Base-by-base conservation (phyloP, 345 rosid species). In the Citrus mangshanensis region DNA sequence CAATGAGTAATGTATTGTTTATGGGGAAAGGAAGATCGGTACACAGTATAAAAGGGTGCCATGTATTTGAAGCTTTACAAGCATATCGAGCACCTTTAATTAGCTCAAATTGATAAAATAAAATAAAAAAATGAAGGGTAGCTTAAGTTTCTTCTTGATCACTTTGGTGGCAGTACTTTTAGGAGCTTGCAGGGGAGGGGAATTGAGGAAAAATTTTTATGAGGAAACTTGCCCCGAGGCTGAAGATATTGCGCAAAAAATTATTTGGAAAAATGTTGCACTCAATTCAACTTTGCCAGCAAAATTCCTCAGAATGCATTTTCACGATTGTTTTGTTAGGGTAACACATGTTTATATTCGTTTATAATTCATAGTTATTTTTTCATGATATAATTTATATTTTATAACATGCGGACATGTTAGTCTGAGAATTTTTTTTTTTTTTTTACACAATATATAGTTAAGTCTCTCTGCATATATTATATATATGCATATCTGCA, bases 321-420 rank as follows among this genome's bases (percentile, higher is more conserved):
- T 88, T 76, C 91, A 88, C 21, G 91, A 88, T 74, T 88, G 91
- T 76, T 88, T 88, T 54, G 88, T 88, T 21, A 56, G 88, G 82
- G 91, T 88, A 81, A 73, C 8, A 2, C 21, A n/a, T 70, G 8
- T 6, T 27, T 19, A 9, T 25, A 12, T 70, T 34, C 69, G 2
- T 49, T 16, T 27, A 70, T 27, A 6, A 6, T 49, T 27, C 37
- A 27, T 51, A 13, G 51, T 46, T 46, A 46, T 46, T 13, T 46
- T 46, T 46, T 46, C 51, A 46, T 46, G 18, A 13, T 46, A 46
- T 46, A 46, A 46, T 46, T 46, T 46, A 46, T 46, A 46, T 46
- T 46, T 13, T 46, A 3, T 12, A 3, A 13, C 51, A 46, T 3
- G 51, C 0, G 18, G 18, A 46, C 13, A 0, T 46, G 13, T 46